Evolutionary conservation across 2,329 filamentous ascomycete species (phyloP), one percentile per base, ranked within the genome.

Genomic region (Fusarium citri): DNA sequence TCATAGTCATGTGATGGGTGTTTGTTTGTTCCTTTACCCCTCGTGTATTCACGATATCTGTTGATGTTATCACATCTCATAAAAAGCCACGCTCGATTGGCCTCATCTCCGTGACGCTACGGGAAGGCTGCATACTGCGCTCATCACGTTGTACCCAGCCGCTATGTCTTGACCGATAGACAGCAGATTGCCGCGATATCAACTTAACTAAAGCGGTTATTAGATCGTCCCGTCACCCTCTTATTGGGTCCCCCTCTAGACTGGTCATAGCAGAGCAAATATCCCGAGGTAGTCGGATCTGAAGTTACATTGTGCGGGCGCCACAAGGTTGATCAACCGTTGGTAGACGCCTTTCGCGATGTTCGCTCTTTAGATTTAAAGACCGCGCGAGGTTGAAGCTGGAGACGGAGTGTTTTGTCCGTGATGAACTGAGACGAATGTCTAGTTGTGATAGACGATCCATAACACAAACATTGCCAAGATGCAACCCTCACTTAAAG

Each of bases 11-110:
- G 62, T 66, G 62, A 55, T 23, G 11, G n/a, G 43, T 40, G 20
- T 16, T 55, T 58, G 25, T 42, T 46, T 18, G 46, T 42, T 47
- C 20, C 23, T 28, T 28, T 8, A 11, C 26, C 42, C 16, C 8
- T 46, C 34, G 5, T 37, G 15, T 30, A 22, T n/a, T 34, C 22
- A 37, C 40, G 20, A 56, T 14, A 53, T 45, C 28, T 46, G 18
- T 42, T 42, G 42, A 43, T 30, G 31, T 61, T 70, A 60, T 74
- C 72, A 74, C 53, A 73, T 69, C 54, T 73, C 70, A 73, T 20
- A 71, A 71, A 68, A 64, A 69, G n/a, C 22, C 6, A 43, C 9
- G 61, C 69, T 65, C 60, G 41, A 64, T 58, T 50, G 25, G 15
- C 40, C 15, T 34, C 49, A 42, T 43, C 41, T 45, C 55, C 42